Evolutionary conservation across 805 yeast genomes (phyloP), one percentile per base, ranked within the genome.

Genomic region (Brettanomyces bruxellensis): DNA sequence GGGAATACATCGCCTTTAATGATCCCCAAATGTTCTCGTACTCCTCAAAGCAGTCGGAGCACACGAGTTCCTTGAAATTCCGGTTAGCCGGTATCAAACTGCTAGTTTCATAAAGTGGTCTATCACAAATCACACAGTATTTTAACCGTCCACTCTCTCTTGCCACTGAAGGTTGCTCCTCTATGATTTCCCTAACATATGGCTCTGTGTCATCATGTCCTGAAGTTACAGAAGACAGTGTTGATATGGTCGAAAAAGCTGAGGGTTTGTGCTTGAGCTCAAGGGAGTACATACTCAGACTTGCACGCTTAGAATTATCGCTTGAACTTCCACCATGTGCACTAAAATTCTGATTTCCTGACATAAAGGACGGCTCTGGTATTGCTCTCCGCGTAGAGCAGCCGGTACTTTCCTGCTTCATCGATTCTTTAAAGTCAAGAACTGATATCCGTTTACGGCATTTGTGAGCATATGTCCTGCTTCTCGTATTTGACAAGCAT

Each of bases 91-190:
- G 60, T 9, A 67, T 55, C 22, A 64, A 50, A 18, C 65, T 54
- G 67, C 83, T 66, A 60, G 80, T 52, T 48, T 83, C 88, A 58
- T 82, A 83, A 28, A 83, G 59, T 13, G 88, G 86, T 45, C 72
- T 75, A 36, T 81, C 86, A 60, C 91, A 83, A 11, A 83, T 65
- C n/a, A 81, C 77, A 57, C 91, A 83, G 55, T 75, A 64, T 49
- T 71, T 71, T 35, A 75, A 58, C 34, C 61, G 47, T 13, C 32
- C 34, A 12, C 51, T 40, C 28, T 49, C 65, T 13, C 24, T 66
- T 38, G 63, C 36, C 51, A 41, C 12, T 28, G 24, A 40, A 35
- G 30, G 47, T 62, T 61, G 46, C 64, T 66, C 23, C 28, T 47
- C 46, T 23, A 47, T 18, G n/a, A 51, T 25, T 25, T 49, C 38